Percentiles rank a stretch among this genome's conserved stretches.
phyloP scores from a whole-genome alignment of 352 stramenopile genomes.

The Phytophthora citrophthora region DNA sequence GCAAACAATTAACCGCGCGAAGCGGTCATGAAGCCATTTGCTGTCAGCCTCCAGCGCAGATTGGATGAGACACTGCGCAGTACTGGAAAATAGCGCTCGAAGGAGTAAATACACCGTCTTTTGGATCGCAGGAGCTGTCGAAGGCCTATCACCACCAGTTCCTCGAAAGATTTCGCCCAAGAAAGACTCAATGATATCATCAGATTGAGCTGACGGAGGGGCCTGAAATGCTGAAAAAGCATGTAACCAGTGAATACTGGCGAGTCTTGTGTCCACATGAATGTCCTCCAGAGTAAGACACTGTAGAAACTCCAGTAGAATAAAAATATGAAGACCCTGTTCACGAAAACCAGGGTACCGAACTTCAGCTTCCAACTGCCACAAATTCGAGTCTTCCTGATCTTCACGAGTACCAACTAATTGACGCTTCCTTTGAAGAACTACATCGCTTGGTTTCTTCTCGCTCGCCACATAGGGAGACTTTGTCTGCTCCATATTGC shows the following conservation, averaged over 20 bases:
- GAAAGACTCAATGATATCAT: conserved; percentile 11
- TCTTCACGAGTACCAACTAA: not conserved
- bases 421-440: not conserved
- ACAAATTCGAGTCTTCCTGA: conserved; percentile 1
- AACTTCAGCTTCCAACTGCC: not conserved
- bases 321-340: conserved; percentile 21
- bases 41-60: conserved; percentile 4
- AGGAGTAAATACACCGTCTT: conserved; percentile 11
- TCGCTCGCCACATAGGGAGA: too few species aligned
- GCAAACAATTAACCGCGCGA: conserved; percentile 10
- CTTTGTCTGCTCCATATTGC: not conserved
- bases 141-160: not conserved
- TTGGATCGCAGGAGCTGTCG: not conserved
- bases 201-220: not conserved
- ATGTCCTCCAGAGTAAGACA: conserved; percentile 8
- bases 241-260: conserved; percentile 11
- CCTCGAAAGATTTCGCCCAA: not conserved
- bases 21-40: conserved; percentile 7
- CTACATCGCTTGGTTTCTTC: not conserved
- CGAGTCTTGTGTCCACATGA: not conserved
- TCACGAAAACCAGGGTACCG: conserved; percentile 3
- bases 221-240: conserved; percentile 1
- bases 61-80: conserved; percentile 4
- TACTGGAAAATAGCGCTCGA: conserved; percentile 9
- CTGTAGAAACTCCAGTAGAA: conserved; percentile 24